Percentiles rank a stretch among this genome's conserved stretches.
These are phyloP conservation scores for Solanum lignicaule DNA, from an alignment of 257 asterid genomes.

Conservation along the genomic window DNA sequence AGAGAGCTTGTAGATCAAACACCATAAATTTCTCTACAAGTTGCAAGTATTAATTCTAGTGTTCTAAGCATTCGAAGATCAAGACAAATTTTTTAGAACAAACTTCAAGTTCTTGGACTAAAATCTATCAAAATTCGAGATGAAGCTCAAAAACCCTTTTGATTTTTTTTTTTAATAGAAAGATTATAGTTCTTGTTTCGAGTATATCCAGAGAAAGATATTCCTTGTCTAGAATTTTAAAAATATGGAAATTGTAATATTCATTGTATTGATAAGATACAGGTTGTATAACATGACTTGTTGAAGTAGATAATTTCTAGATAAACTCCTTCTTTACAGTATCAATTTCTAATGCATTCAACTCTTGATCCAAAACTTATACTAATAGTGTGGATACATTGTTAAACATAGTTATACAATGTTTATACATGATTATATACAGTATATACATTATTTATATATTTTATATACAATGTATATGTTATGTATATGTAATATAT, in stretches of 20 bases:
- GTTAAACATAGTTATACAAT: background rate
- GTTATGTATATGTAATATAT: background rate
- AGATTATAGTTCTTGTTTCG: background rate
- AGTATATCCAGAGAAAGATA: no score
- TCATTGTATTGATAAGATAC: background rate
- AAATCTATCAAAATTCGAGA: background rate
- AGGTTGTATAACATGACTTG: background rate
- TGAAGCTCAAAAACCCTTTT: background rate
- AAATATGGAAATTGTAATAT: background rate
- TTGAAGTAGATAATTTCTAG: no score
- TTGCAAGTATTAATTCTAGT: background rate
- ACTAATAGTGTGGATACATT: background rate
- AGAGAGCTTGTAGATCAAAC: background rate
- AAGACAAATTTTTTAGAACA: background rate
- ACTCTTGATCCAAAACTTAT: slow-evolving; percentile 89
- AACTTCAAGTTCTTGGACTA: background rate
- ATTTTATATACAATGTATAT: background rate
- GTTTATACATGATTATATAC: background rate
- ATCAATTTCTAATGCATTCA: slow-evolving; percentile 93
- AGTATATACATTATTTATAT: background rate
- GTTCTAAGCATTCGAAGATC: background rate
- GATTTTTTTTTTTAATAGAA: background rate
- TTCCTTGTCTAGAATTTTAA: no score
- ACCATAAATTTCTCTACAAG: background rate
- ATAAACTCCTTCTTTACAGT: slow-evolving; percentile 72